Base-by-base conservation (phyloP, 2,329 filamentous ascomycete species). In the Cylindrodendrum hubeiense region DNA sequence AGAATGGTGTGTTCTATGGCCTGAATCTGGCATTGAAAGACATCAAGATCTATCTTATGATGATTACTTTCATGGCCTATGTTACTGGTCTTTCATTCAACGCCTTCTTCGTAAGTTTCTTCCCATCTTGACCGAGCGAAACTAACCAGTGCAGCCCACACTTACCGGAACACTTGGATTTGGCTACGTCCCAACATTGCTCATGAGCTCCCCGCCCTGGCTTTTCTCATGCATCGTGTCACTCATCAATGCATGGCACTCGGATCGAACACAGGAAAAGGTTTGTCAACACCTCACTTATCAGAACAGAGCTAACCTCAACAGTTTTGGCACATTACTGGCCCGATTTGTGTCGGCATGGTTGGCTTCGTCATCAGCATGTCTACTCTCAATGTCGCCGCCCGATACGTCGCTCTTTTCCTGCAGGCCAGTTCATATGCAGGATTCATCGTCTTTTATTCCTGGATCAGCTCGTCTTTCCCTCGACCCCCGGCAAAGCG, bases 11-110 rank as follows among this genome's bases (percentile, higher is more conserved):
- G 2, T 85, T 87, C 65, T 82, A 83, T 9, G 89, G 89, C 10
- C 75, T 89, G 30, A 79, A 85, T 56, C 87, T 90, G 84, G 86
- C 87, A 0, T 72, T 89, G 53, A 88, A 86, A 75, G 89, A 91
- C 66, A 17, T 79, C 67, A 90, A 90, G 80, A 87, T 90, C 66
- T 91, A 89, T 71, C 71, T 90, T 65, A 86, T 90, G 85, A 89
- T 89, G 83, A 60, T 90, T 7, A 87, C 87, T 1, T 86, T 90
- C 62, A 87, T 86, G 3, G 86, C 87, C 4, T 90, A 90, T 66
- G 87, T 90, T 8, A 82, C 89, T 6, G 87, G 88, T 3, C 75
- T 83, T 41, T 86, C 86, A 0, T 89, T 88, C 76, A 88, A 88
- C 67, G 86, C 85, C 43, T 90, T 88, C 76, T 89, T 89, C 76